phyloP scores from a whole-genome alignment of 2,329 filamentous ascomycete genomes.

The Ceratocystis colombiana region DNA sequence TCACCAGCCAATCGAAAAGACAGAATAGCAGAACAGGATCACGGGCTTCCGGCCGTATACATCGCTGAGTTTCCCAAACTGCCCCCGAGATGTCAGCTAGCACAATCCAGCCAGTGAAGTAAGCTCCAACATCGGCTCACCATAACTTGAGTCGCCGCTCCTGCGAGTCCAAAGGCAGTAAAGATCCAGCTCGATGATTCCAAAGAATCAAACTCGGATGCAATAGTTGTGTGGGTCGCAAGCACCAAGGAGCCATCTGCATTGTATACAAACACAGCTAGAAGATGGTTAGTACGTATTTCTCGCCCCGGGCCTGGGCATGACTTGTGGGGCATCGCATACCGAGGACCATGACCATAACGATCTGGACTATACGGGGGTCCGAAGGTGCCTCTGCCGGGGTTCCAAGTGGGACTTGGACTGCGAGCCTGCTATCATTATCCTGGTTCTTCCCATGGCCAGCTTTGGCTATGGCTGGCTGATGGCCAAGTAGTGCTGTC shows the following conservation, averaged over 20 bases:
- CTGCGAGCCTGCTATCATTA: not conserved
- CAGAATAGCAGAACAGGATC: slow-evolving; percentile 29
- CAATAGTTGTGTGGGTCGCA: slow-evolving; percentile 53
- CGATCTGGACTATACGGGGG: slow-evolving; percentile 17
- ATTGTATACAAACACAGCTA: slow-evolving; percentile 49
- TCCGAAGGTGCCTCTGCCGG: not conserved
- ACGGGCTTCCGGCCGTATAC: slow-evolving; percentile 30
- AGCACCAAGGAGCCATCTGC: slow-evolving; percentile 55
- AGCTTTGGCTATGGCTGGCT: not conserved
- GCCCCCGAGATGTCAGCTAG: not conserved
- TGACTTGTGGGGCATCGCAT: slow-evolving; percentile 18
- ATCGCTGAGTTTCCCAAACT: slow-evolving; percentile 31
- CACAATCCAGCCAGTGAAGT: not conserved
- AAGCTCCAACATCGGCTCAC: slow-evolving; percentile 16
- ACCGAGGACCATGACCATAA: slow-evolving; percentile 27
- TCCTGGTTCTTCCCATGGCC: not conserved
- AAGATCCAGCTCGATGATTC: slow-evolving; percentile 42
- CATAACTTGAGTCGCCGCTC: slow-evolving; percentile 31
- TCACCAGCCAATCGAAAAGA: slow-evolving; percentile 30
- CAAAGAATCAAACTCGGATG: slow-evolving; percentile 50
- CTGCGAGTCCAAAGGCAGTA: slow-evolving; percentile 31
- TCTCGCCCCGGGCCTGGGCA: not conserved
- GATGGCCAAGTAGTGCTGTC: not conserved
- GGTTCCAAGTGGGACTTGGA: not conserved
- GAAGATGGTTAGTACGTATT: not conserved